Conservation (phyloP, 2,329 filamentous ascomycete species). For the Alternaria viburni region DNA sequence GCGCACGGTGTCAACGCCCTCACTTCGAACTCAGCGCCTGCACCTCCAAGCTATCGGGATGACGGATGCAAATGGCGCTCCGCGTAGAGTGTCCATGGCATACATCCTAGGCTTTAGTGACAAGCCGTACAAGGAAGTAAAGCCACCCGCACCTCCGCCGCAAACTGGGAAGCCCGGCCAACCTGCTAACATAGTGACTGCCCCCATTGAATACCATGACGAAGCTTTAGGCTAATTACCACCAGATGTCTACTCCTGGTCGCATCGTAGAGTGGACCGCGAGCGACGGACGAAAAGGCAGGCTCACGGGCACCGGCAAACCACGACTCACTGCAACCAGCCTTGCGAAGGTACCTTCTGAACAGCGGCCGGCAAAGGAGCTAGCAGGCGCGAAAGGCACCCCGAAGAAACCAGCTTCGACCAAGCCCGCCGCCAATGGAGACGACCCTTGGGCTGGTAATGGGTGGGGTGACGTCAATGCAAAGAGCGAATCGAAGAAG, state of each 20-base stretch:
- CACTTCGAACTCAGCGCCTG: background rate
- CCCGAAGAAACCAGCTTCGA: slow-evolving; percentile 4
- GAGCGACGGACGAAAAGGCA: slow-evolving; percentile 42
- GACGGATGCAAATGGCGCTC: slow-evolving; percentile 16
- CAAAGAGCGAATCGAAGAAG: background rate
- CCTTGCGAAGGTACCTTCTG: slow-evolving; percentile 17
- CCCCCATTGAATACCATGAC: fast-evolving
- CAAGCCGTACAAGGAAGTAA: slow-evolving; percentile 36
- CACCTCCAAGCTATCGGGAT: slow-evolving; percentile 8
- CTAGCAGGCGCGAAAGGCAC: background rate
- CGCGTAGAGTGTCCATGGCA: slow-evolving; percentile 31
- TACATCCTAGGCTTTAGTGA: slow-evolving; percentile 40
- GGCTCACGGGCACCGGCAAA: slow-evolving; percentile 23
- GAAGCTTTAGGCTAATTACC: background rate
- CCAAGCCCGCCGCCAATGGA: background rate
- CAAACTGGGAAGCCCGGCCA: slow-evolving; percentile 6
- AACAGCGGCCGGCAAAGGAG: slow-evolving; percentile 7
- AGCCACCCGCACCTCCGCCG: slow-evolving; percentile 10
- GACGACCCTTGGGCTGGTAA: background rate
- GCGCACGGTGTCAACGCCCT: background rate
- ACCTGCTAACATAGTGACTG: slow-evolving; percentile 22
- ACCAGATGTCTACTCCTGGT: slow-evolving; percentile 29
- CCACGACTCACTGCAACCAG: slow-evolving; percentile 20
- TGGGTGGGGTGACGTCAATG: background rate
- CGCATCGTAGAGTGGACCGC: slow-evolving; percentile 41